These are phyloP conservation scores for Actinidia chinensis DNA, from an alignment of 179 eudicot genomes.

Conservation along the genomic window DNA sequence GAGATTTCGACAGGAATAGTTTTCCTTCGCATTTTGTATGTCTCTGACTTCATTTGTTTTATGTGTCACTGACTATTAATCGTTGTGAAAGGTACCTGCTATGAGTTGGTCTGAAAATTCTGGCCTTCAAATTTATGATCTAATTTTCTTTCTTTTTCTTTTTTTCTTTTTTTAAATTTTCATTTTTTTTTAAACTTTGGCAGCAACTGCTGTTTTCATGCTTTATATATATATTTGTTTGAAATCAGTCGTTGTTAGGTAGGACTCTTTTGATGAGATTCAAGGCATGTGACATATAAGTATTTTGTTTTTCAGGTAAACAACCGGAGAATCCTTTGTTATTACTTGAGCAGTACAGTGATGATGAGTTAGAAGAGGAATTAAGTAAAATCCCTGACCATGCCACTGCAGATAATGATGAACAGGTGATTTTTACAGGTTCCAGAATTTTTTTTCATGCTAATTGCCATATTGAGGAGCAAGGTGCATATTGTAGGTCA, in stretches of 20 bases:
- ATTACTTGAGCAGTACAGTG: conserved; percentile 93
- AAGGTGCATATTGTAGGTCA: neutral
- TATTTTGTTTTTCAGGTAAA: conserved; percentile 58
- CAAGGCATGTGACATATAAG: conserved; percentile 27
- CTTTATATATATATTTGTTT: neutral
- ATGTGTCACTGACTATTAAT: conserved; percentile 52
- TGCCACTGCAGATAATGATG: conserved; percentile 31
- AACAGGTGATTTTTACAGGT: conserved; percentile 51
- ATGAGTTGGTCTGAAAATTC: conserved; percentile 31
- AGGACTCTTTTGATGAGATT: conserved; percentile 9
- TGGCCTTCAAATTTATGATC: conserved; percentile 23
- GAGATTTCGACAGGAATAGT: conserved; percentile 52
- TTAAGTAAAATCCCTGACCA: conserved; percentile 41
- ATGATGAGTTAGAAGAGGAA: conserved; percentile 77
- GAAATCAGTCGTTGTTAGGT: conserved; percentile 12
- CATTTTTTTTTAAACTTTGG: neutral
- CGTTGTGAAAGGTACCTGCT: conserved; percentile 57
- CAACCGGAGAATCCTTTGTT: conserved; percentile 70
- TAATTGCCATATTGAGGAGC: neutral
- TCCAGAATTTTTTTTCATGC: neutral
- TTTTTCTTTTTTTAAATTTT: no score
- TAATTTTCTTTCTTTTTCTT: no score
- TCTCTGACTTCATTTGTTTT: conserved; percentile 73
- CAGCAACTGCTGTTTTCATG: conserved; percentile 9
- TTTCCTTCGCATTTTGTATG: conserved; percentile 83